These are phyloP conservation scores for Orychophragmus violaceus DNA, from an alignment of 345 rosid genomes.

Conservation along the genomic window DNA sequence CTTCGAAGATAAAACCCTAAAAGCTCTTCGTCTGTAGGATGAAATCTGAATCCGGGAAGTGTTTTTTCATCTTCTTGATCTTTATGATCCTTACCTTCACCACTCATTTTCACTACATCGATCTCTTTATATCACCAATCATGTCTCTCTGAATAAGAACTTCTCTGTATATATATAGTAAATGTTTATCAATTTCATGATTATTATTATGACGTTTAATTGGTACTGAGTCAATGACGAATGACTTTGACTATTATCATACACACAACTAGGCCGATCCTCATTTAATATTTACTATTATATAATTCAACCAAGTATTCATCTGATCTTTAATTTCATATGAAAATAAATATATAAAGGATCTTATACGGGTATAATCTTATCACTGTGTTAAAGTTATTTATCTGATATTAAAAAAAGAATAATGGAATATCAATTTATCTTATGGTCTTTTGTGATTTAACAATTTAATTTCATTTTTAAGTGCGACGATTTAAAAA, in stretches of 20 bases:
- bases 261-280: neutral
- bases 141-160: neutral
- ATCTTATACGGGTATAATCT: neutral
- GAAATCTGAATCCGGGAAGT: slow-evolving; percentile 51
- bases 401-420: too few relatives aligned
- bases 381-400: neutral
- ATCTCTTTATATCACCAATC: slow-evolving; percentile 9
- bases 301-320: neutral
- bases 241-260: slow-evolving; percentile 29
- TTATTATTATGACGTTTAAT: neutral
- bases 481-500: neutral
- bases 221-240: slow-evolving; percentile 22
- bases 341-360: neutral
- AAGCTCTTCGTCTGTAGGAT: slow-evolving; percentile 55
- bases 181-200: neutral
- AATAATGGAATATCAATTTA: neutral
- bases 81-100: neutral
- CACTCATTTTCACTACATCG: slow-evolving; percentile 27
- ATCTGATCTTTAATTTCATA: neutral
- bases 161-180: neutral
- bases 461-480: neutral
- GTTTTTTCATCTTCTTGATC: slow-evolving; percentile 29
- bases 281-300: neutral
- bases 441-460: neutral
- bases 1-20: slow-evolving; percentile 48